Conservation (phyloP, 352 stramenopile species). For the Phytophthora europaea region DNA sequence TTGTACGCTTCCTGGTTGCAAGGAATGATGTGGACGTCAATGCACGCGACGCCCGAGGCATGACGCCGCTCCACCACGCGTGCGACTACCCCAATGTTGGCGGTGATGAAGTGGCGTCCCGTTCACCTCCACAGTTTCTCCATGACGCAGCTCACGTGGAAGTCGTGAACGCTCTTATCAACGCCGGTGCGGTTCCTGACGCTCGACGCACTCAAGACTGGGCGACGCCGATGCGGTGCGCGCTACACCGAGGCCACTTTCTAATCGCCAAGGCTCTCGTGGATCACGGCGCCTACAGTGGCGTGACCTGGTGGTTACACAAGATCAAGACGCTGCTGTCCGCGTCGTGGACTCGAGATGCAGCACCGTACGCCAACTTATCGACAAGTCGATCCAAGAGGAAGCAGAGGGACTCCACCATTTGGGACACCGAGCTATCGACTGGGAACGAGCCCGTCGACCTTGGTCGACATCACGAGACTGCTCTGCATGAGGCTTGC, state of each 20-base stretch:
- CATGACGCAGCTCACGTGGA: constrained; percentile 37
- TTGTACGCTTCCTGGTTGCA: constrained; percentile 41
- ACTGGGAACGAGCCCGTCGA: constrained; percentile 3
- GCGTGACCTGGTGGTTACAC: constrained; percentile 31
- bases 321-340: constrained; percentile 50
- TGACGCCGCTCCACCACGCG: constrained; percentile 54
- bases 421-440: constrained; percentile 22
- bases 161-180: constrained; percentile 35
- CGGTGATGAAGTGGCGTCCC: not conserved
- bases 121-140: constrained; percentile 25
- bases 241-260: constrained; percentile 43
- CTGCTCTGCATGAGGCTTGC: constrained; percentile 12
- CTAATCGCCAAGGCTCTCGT: constrained; percentile 42
- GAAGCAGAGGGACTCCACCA: constrained; percentile 1
- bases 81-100: constrained; percentile 33
- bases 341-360: not conserved
- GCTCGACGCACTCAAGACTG: constrained; percentile 20
- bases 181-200: constrained; percentile 31
- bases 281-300: constrained; percentile 38
- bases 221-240: constrained; percentile 44
- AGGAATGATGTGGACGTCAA: constrained; percentile 37
- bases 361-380: not conserved
- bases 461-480: constrained; percentile 2
- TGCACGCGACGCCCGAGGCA: constrained; percentile 35
- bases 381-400: not conserved